A percentile compares a stretch with the other conserved stretches of the same genome.
These are phyloP conservation scores for Trichoderma sp. DNA, from an alignment of 2,329 filamentous ascomycete genomes.

Conservation along the genomic window DNA sequence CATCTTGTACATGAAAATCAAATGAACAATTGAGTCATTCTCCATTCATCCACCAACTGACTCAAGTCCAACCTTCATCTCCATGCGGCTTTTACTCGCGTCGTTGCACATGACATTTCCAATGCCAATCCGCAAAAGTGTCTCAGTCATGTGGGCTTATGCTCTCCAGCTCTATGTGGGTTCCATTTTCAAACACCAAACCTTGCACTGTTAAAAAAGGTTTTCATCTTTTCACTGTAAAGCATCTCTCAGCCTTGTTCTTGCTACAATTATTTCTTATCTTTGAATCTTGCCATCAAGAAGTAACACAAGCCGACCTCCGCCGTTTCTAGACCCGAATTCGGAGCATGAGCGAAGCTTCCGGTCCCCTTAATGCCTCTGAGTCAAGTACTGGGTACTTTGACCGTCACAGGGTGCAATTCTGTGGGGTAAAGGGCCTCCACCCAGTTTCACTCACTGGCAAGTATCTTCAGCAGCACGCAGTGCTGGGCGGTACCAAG, in stretches of 20 bases:
- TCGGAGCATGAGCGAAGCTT: not conserved
- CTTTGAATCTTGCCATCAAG: not conserved
- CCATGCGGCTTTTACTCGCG: not conserved
- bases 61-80: not conserved
- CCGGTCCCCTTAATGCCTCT: not conserved
- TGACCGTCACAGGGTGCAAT: not conserved
- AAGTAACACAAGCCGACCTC: not conserved
- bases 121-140: not conserved
- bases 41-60: not conserved
- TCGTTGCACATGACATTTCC: not conserved
- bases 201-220: not conserved
- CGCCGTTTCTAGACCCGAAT: not conserved
- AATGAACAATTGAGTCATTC: not conserved
- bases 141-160: not conserved
- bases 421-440: not conserved
- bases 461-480: not conserved
- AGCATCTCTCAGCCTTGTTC: not conserved
- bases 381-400: not conserved
- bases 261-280: not conserved
- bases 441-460: not conserved
- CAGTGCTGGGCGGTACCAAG: not conserved
- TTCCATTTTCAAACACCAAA: not conserved
- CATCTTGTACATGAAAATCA: not conserved
- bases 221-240: not conserved
- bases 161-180: not conserved